phyloP scores from a whole-genome alignment of 352 stramenopile species.

The Pythium coloratum region DNA sequence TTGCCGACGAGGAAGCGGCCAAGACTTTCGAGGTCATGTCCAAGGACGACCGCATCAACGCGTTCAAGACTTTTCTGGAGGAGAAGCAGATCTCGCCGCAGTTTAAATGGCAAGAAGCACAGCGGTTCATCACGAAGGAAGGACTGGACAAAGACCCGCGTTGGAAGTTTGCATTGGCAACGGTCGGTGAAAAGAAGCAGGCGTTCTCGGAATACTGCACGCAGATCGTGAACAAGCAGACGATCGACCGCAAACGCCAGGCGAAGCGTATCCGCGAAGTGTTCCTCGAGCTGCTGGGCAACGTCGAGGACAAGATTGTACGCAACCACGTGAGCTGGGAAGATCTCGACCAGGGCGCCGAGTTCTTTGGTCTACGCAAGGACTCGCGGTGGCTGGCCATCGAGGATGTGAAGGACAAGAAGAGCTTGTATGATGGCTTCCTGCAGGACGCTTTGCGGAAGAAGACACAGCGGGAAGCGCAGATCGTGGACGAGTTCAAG shows the following conservation, averaged over 20 bases:
- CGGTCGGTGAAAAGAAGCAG: slow-evolving; percentile 83
- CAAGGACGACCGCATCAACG: slow-evolving; percentile 45
- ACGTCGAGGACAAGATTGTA: slow-evolving; percentile 41
- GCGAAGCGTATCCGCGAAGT: slow-evolving; percentile 78
- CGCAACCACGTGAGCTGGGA: slow-evolving; percentile 37
- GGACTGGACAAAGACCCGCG: slow-evolving; percentile 53
- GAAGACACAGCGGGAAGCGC: slow-evolving; percentile 41
- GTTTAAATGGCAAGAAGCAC: slow-evolving; percentile 76
- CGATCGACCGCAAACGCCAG: slow-evolving; percentile 61
- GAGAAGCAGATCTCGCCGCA: slow-evolving; percentile 65
- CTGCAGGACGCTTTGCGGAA: slow-evolving; percentile 63
- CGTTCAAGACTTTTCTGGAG: slow-evolving; percentile 75
- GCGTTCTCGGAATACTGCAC: slow-evolving; percentile 82
- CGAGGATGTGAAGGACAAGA: slow-evolving; percentile 60
- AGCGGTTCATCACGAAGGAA: slow-evolving; percentile 62
- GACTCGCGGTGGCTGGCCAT: slow-evolving; percentile 66
- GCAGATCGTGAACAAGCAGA: slow-evolving; percentile 64
- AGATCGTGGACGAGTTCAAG: slow-evolving; percentile 46
- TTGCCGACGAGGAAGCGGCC: slow-evolving; percentile 43
- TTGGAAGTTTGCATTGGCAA: slow-evolving; percentile 66
- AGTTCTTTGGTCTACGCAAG: slow-evolving; percentile 63
- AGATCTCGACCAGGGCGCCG: slow-evolving; percentile 43
- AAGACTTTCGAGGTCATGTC: slow-evolving; percentile 52
- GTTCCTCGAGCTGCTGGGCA: slow-evolving; percentile 65
- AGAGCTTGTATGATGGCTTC: slow-evolving; percentile 70